Evolutionary conservation across 331 rosid species (phyloP), one percentile per base, ranked within the genome.

Genomic region (Acacia concinna): DNA sequence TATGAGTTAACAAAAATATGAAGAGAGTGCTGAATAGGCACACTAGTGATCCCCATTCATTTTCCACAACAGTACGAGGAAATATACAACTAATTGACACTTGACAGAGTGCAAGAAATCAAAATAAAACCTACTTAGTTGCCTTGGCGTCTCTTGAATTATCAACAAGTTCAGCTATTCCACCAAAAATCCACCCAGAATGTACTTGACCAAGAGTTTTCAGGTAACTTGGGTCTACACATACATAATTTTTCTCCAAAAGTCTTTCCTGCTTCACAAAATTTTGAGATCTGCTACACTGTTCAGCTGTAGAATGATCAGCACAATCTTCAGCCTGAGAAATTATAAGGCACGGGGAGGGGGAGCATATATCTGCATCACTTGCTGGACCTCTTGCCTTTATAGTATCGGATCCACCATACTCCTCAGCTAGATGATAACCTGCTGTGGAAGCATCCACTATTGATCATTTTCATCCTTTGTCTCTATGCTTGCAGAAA

Each of bases 171-270:
- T 88, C 92, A 38, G 90, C 92, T 74, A 88, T 80, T 84, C 80
- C 92, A 57, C 92, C 90, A 80, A 88, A 88, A 69, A 88, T 72
- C 92, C 92, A 88, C 68, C 90, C 90, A 66, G 92, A 88, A 82
- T 88, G 92, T 82, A 11, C 81, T 40, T 88, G 92, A 60, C 88
- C 86, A 74, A 86, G 92, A n/a, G 92, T 88, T 78, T 84, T 88
- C 59, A 88, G 77, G 81, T 84, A 88, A 84, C 88, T 84, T 77
- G 90, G 90, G 81, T 88, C 86, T 59, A 60, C 84, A 78, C 81
- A 68, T 35, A 78, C 73, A 31, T 67, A 82, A 82, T 86, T 86
- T 75, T 68, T 82, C 78, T 38, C 73, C 2, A 28, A n/a, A 31
- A 74, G 47, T 54, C 49, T 78, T 18, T 74, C 78, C 66, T 82